Evolutionary conservation across 306 rosid genomes (phyloP), one percentile per base, ranked within the genome.

Genomic region (Quercus alba): DNA sequence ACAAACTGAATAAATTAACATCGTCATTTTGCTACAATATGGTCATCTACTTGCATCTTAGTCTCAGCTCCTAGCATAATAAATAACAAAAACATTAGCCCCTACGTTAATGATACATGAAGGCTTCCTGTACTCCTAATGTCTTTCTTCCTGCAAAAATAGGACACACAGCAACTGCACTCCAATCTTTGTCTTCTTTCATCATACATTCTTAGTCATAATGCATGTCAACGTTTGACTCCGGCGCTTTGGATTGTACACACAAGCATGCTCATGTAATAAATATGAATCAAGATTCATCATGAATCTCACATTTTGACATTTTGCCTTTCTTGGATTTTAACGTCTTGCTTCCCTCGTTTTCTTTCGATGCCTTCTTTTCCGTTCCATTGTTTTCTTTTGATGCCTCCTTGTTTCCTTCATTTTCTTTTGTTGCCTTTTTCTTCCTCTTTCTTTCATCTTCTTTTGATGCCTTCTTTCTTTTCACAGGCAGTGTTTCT

Each of bases 251-350:
- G n/a, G 38, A 62, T 5, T 12, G 1, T 26, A 62, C 41, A 62
- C 38, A 62, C n/a, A 26, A 25, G 70, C 5, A 54, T 31, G 33
- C 33, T 31, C 33, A 31, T 20, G 18, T n/a, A 21, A 46, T 67
- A 21, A 25, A 56, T 59, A 54, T 17, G 69, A 62, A 80, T 87
- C 84, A 80, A 62, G 75, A 80, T 75, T 77, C 64, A 23, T 23
- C 25, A 23, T 23, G 25, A 23, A 23, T 23, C 25, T 23, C 25
- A 23, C 25, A 23, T 23, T 23, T 23, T 23, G 25, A 23, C 25
- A 23, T 23, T 23, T 23, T 23, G 25, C 25, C 25, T 23, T 23
- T 23, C 25, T 23, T 23, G 25, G 25, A 23, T 23, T 23, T 23
- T 23, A 23, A 23, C 25, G 25, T 23, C 25, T 23, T 23, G 25